Percentiles rank a stretch among this genome's conserved stretches.
Evolutionary conservation across 176 grass and related monocot species (phyloP).

Genomic region (Cenchrus purpureus): DNA sequence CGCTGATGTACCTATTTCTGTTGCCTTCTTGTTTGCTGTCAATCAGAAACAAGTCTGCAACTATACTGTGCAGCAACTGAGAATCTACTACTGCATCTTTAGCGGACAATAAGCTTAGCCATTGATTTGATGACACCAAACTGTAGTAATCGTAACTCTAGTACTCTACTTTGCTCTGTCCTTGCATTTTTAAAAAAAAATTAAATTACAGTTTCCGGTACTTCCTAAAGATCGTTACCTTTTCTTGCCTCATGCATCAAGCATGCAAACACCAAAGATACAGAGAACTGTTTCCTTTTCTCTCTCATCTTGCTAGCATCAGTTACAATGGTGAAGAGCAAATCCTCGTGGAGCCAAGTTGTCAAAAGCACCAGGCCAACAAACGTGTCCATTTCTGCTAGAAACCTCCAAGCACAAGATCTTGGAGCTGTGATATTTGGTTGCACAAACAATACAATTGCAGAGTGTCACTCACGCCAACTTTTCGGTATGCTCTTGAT

Average conservation of each 20-base stretch:
- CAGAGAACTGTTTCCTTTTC: background rate
- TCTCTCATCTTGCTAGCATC: constrained; percentile 30
- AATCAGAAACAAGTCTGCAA: background rate
- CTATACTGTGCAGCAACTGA: background rate
- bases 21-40: background rate
- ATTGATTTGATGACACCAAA: background rate
- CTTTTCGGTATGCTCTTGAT: constrained; percentile 62
- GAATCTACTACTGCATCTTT: background rate
- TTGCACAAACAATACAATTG: constrained; percentile 68
- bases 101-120: background rate
- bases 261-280: background rate
- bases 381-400: constrained; percentile 41
- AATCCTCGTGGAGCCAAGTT: constrained; percentile 35
- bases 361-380: constrained; percentile 15
- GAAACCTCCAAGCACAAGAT: constrained; percentile 63
- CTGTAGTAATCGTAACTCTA: background rate
- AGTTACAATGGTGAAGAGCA: constrained; percentile 48
- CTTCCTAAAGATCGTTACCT: constrained; percentile 19
- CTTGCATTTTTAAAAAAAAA: constrained; percentile 22
- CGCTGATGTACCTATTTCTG: background rate
- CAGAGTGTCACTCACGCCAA: constrained; percentile 71
- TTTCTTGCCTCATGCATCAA: background rate
- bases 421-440: constrained; percentile 84
- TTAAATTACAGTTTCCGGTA: background rate
- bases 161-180: background rate